Base-by-base conservation (phyloP, 805 yeast species). In the Metschnikowia koreensis region DNA sequence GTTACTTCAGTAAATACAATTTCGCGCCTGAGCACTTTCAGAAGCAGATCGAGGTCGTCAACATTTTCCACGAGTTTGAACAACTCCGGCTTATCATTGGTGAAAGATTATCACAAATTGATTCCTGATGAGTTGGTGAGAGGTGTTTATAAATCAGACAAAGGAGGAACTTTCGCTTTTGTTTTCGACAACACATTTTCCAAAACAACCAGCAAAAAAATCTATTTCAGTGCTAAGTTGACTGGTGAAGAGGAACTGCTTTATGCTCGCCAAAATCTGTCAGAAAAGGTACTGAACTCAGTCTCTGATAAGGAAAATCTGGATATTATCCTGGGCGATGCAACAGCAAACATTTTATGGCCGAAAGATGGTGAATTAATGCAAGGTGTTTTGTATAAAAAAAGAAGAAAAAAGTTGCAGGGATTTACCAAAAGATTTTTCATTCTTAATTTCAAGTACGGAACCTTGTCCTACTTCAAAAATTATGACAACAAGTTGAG, bases 111-210 rank as follows among this genome's bases (percentile, higher is more conserved):
- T 57, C 76, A 76, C 54, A 73, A 73, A 59, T 63, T 75, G 50
- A 60, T 63, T 67, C 89, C 68, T 1, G 84, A 83, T 55, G 86
- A 84, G 54, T 68, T 82, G 61, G 77, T 80, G 47, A 81, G 81
- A 45, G 96, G 92, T 1, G 70, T 75, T 28, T 74, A 85, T 53
- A 74, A 76, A n/a, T 85, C 85, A 2, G 68, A 67, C 2, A 73
- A 76, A 26, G 87, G 85, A 8, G 93, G 93, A 1, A 79, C 85
- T 61, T 87, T 81, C 68, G 97, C 97, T 0, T 88, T 93, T 65
- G 86, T 94, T 27, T 87, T 93, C 63, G 98, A 93, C 69, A 93
- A 93, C 70, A 87, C 96, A 0, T 89, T 91, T 60, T 86, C 97
- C 33, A 90, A 88, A 62, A 89, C 86, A 33, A 86, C 84, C 22